These are phyloP conservation scores for Aspergillus brasiliensis DNA, from an alignment of 2,329 filamentous ascomycete genomes.

Conservation along the genomic window DNA sequence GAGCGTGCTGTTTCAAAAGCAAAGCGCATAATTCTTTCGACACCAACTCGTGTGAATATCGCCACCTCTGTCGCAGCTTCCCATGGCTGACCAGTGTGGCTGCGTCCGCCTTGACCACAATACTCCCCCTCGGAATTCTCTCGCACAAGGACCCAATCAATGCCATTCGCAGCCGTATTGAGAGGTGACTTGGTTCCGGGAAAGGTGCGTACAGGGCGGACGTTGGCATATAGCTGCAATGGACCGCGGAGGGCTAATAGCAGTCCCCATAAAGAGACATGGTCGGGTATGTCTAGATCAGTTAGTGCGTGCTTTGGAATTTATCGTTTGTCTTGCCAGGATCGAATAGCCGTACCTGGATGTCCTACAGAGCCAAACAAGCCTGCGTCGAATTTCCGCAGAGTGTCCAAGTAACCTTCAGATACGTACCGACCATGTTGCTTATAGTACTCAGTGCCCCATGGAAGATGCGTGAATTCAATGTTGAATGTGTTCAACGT, in stretches of 20 bases:
- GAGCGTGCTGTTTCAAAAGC: constrained; percentile 56
- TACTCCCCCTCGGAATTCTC: constrained; percentile 61
- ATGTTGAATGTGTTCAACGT: constrained; percentile 50
- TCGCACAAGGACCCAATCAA: constrained; percentile 59
- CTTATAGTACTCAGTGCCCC: constrained; percentile 46
- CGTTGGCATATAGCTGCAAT: constrained; percentile 60
- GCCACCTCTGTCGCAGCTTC: constrained; percentile 56
- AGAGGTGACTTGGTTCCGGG: constrained; percentile 56
- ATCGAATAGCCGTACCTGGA: constrained; percentile 44
- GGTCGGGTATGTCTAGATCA: constrained; percentile 54
- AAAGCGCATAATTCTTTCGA: constrained; percentile 56
- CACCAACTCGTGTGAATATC: constrained; percentile 56
- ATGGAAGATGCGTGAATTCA: constrained; percentile 52
- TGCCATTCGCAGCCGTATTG: constrained; percentile 49
- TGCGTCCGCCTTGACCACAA: constrained; percentile 56
- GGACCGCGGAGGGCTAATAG: constrained; percentile 59
- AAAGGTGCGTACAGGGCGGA: constrained; percentile 54
- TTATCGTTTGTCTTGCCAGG: too few species aligned
- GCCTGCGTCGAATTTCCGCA: constrained; percentile 57
- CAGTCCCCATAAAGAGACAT: constrained; percentile 59
- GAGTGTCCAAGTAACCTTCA: constrained; percentile 51
- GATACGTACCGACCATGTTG: constrained; percentile 58
- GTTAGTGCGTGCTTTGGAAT: background rate
- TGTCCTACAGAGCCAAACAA: constrained; percentile 64
- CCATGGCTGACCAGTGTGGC: constrained; percentile 54